Base-by-base conservation (phyloP, 495 filamentous ascomycete genomes). In the Lasiosphaeriaceae sp. region DNA sequence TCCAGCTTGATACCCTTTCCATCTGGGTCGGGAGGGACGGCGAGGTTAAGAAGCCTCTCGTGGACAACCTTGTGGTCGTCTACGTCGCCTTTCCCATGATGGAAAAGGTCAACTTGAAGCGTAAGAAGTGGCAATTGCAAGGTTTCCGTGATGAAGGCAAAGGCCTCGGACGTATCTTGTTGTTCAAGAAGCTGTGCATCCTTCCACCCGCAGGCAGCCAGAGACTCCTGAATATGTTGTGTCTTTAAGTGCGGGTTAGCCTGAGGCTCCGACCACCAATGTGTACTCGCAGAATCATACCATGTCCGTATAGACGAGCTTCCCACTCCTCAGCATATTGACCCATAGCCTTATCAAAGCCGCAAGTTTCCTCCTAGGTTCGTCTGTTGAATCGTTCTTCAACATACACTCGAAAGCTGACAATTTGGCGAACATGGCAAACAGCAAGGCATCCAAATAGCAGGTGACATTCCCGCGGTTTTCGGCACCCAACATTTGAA, bases 61-160 rank as follows among this genome's bases (percentile, higher is more conserved):
- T 95, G 90, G 43, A 98, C 81, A 50, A 96, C 89, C 65, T 94
- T 95, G 73, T 97, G 94, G 64, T 98, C 94, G 64, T 92, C 92
- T 21, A 78, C 83, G 23, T 81, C 83, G 56, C 90, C 84, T 66
- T 94, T 90, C 3, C 92, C 94, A 7, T 88, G 87, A 58, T 98
- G 94, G 60, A 89, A 97, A 23, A 98, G 86, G 63, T 97, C 92
- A 78, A 97, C 92, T 60, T 96, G 96, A 17, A 98, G 73, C 0
- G 93, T 90, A 20, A 98, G 83, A 8, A 96, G 82, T 5, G 94
- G 94, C 24, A 98, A 71, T 56, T 95, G 85, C 31, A 98, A 77
- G 37, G 84, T 90, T 52, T 89, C 92, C 2, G 93, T 96, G 50
- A 98, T 90, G 71, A 96, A 96, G 0, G 86, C 88, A 67, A 97